A percentile compares a stretch with the other conserved stretches of the same genome.
Evolutionary conservation across 805 yeast genomes (phyloP).

Genomic region (Lipomyces mesembrius): DNA sequence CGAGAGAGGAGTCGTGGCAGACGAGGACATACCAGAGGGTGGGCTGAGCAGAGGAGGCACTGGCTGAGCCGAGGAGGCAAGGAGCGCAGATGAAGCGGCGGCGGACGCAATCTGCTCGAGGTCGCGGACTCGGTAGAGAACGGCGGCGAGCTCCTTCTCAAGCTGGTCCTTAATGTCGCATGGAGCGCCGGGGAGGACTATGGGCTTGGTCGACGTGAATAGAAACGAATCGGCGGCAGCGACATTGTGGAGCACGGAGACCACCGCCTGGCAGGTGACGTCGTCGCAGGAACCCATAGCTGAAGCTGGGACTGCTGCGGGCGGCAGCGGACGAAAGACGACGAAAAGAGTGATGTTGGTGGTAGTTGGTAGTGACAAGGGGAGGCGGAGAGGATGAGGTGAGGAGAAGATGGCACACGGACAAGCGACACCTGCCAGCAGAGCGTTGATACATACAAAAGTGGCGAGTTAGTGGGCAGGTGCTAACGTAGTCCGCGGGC

Average conservation of each 20-base stretch:
- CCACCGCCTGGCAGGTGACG: slow-evolving; percentile 37
- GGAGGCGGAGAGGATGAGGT: too few relatives aligned
- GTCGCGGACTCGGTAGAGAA: slow-evolving; percentile 35
- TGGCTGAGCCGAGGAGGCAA: slow-evolving; percentile 7
- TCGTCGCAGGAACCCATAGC: slow-evolving; percentile 37
- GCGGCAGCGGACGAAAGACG: neutral
- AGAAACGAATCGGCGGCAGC: slow-evolving; percentile 36
- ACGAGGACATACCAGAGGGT: neutral
- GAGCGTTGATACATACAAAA: too few relatives aligned
- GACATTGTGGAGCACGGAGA: slow-evolving; percentile 36
- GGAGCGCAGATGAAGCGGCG: slow-evolving; percentile 7
- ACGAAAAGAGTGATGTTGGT: neutral
- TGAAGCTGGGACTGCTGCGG: neutral
- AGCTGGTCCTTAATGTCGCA: slow-evolving; percentile 38
- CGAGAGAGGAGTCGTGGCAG: slow-evolving; percentile 11
- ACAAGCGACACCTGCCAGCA: too few relatives aligned
- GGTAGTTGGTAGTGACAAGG: neutral
- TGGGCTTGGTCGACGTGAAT: slow-evolving; percentile 35
- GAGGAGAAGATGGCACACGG: too few relatives aligned
- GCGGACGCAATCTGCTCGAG: slow-evolving; percentile 17
- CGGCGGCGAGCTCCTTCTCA: slow-evolving; percentile 36
- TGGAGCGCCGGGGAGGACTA: slow-evolving; percentile 35
- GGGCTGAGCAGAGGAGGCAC: neutral
- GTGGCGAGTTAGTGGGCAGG: too few relatives aligned
- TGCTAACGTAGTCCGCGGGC: neutral